Percentiles rank a stretch among this genome's conserved stretches.
phyloP scores from a whole-genome alignment of 2,329 filamentous ascomycete genomes.

The Xylogone sp. region DNA sequence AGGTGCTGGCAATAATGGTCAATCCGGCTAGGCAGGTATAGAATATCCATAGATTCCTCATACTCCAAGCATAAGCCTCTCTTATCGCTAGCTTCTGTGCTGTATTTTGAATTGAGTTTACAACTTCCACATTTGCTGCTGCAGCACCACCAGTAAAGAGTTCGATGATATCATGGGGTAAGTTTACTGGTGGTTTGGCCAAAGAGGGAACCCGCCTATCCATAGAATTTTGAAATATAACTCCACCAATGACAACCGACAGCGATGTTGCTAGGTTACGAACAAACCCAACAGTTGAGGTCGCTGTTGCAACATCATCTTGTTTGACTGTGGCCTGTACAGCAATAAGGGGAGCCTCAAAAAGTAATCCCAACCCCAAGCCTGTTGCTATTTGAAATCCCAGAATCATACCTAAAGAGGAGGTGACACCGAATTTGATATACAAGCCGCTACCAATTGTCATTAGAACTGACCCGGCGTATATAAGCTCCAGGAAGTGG shows the following conservation, averaged over 20 bases:
- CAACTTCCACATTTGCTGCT: constrained; percentile 23
- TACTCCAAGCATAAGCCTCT: constrained; percentile 1
- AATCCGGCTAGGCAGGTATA: constrained; percentile 1
- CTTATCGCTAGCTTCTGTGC: background rate
- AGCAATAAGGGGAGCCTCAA: constrained; percentile 63
- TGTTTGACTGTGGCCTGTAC: constrained; percentile 58
- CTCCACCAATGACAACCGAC: constrained; percentile 71
- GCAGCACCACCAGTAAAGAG: constrained; percentile 13
- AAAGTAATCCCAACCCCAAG: constrained; percentile 61
- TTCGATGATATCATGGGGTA: constrained; percentile 24
- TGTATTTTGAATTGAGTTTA: constrained; percentile 28
- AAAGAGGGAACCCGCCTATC: constrained; percentile 26
- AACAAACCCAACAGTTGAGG: constrained; percentile 57
- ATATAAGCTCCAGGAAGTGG: constrained; percentile 56
- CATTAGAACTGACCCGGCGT: constrained; percentile 53
- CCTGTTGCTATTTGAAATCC: constrained; percentile 58
- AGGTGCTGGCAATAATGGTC: constrained; percentile 33
- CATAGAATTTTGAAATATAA: constrained; percentile 77
- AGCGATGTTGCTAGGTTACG: constrained; percentile 66
- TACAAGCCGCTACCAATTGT: constrained; percentile 60
- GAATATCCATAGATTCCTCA: constrained; percentile 7
- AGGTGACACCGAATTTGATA: constrained; percentile 53
- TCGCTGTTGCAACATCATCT: constrained; percentile 61
- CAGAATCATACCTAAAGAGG: constrained; percentile 49
- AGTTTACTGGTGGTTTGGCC: constrained; percentile 3